phyloP scores from a whole-genome alignment of 305 asterid species.

The Fraxinus sp. region DNA sequence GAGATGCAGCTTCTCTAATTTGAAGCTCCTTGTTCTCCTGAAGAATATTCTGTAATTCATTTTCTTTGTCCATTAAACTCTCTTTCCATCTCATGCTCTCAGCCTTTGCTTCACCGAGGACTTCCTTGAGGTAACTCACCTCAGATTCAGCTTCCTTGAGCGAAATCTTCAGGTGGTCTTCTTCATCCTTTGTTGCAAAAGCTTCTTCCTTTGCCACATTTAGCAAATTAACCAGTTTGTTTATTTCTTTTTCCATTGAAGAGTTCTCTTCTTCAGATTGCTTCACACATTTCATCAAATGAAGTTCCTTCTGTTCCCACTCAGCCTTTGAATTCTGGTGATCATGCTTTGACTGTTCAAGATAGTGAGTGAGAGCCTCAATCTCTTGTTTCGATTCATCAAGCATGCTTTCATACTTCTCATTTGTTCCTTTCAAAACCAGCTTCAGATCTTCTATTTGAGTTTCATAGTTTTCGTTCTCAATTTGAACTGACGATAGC shows the following conservation, averaged over 20 bases:
- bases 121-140: constrained; percentile 65
- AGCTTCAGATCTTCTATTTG: constrained; percentile 86
- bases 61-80: constrained; percentile 77
- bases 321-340: constrained; percentile 45
- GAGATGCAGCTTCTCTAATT: constrained; percentile 47
- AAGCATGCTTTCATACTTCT: constrained; percentile 84
- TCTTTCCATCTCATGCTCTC: constrained; percentile 90
- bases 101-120: constrained; percentile 81
- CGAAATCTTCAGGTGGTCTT: constrained; percentile 46
- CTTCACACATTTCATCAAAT: constrained; percentile 47
- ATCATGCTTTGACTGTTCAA: constrained; percentile 64
- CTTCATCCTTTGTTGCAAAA: constrained; percentile 54
- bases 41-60: constrained; percentile 49
- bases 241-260: constrained; percentile 60
- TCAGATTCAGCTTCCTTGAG: constrained; percentile 75
- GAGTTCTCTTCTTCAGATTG: constrained; percentile 60
- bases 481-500: constrained; percentile 60
- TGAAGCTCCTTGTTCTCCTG: constrained; percentile 71
- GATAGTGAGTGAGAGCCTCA: constrained; percentile 46
- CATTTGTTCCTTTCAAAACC: constrained; percentile 71
- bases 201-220: constrained; percentile 65
- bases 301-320: constrained; percentile 81
- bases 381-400: constrained; percentile 73
- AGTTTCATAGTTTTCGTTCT: constrained; percentile 62
- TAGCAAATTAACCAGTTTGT: constrained; percentile 52